Percentiles rank a stretch among this genome's conserved stretches.
phyloP scores from a whole-genome alignment of 306 rosid species.

The Lablab purpureus region DNA sequence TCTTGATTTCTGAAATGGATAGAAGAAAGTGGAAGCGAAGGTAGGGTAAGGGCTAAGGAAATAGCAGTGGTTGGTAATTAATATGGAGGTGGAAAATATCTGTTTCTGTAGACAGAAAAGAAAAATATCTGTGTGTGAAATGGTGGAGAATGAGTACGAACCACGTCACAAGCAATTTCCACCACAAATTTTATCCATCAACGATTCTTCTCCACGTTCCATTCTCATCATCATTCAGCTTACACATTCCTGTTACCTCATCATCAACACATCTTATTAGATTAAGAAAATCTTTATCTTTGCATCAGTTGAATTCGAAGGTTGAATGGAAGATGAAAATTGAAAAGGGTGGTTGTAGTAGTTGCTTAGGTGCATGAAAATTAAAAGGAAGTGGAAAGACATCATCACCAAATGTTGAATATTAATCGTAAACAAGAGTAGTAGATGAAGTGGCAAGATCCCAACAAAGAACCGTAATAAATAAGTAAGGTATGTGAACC shows the following conservation, averaged over 20 bases:
- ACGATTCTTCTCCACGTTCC: constrained; percentile 32
- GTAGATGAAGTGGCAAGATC: background rate
- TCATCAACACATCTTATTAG: too few species aligned
- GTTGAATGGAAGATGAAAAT: constrained; percentile 1
- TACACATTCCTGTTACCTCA: too few species aligned
- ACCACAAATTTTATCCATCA: constrained; percentile 39
- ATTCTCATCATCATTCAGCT: too few species aligned
- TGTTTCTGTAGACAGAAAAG: too few species aligned
- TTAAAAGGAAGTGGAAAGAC: too few species aligned
- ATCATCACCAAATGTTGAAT: too few species aligned
- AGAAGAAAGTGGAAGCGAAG: too few species aligned
- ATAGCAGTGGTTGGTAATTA: background rate
- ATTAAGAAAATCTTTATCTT: too few species aligned
- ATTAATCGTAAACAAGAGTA: background rate
- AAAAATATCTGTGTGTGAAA: constrained; percentile 47
- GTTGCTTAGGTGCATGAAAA: too few species aligned
- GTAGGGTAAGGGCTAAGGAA: too few species aligned
- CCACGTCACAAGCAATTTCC: constrained; percentile 33
- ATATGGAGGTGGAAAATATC: background rate
- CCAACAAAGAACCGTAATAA: background rate
- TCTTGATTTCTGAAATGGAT: too few species aligned
- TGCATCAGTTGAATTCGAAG: too few species aligned
- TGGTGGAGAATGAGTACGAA: background rate
- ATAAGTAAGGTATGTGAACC: background rate
- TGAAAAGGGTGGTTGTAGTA: background rate